Evolutionary conservation across 345 rosid species (phyloP), one percentile per base, ranked within the genome.

Genomic region (Syzygium aqueum): DNA sequence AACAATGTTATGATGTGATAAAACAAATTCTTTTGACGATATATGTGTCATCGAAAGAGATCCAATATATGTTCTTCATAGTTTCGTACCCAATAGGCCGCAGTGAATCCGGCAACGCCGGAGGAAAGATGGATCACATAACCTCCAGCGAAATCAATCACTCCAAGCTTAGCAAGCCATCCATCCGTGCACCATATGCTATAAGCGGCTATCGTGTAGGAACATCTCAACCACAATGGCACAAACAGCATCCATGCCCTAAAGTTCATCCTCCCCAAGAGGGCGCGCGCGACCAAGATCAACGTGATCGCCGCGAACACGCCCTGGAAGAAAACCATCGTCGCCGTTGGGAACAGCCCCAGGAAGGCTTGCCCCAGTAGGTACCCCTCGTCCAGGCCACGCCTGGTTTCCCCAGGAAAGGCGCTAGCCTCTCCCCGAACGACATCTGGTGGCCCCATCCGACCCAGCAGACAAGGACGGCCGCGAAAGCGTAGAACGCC

Each of bases 201-300:
- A 77, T 88, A 91, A 0, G 95, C 94, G 1, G 86, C 51, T 17
- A 93, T 21, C 1, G 90, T 90, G 49, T 94, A 90, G 5, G 94
- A 93, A 40, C 85, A 89, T 6, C 93, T 91, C 22, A 91, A 63
- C 94, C 95, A 94, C 30, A 92, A 9, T 11, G 95, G 94, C 89
- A 92, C 93, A 33, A 94, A 94, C 88, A 92, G 0, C 46, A 91
- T 85, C 96, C 96, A 92, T 2, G 94, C 93, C 7, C 85, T 56
- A 59, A 93, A 92, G 88, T 93, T 93, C 94, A 94, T 94, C 89
- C 95, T 88, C 52, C 95, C 94, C 6, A 92, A 37, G 17, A 93
- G 84, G 19, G 90, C 85, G 2, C 96, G 91, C 0, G 92, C 93
- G 9, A 94, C 88, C 86, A 94, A 53, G 21, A 92, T 87, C 94